Evolutionary conservation across 768 basidiomycete genomes (phyloP).

Genomic region (Antrodiella citrinella): DNA sequence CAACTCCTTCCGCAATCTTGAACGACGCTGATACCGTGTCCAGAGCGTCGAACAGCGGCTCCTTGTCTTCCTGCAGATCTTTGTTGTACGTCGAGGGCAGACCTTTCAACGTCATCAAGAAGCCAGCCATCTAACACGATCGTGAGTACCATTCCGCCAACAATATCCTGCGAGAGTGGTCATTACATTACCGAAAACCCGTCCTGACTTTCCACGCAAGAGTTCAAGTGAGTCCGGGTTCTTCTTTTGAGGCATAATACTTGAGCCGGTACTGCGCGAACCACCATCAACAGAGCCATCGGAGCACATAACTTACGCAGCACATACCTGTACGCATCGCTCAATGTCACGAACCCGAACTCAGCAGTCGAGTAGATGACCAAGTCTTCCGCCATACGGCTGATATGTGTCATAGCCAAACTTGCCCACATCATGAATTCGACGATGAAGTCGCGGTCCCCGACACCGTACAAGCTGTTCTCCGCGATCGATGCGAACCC

Average conservation of each 20-base stretch:
- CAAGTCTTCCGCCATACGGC: conserved; percentile 91
- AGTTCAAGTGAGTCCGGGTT: conserved; percentile 96
- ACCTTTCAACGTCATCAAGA: conserved; percentile 95
- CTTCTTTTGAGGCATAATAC: conserved; percentile 99
- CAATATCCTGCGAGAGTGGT: too few relatives aligned
- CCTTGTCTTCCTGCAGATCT: conserved; percentile 97
- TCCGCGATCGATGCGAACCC: conserved; percentile 85
- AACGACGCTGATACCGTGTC: conserved; percentile 85
- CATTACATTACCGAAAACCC: conserved; percentile 87
- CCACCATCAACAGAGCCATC: conserved; percentile 3
- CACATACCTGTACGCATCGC: conserved; percentile 88
- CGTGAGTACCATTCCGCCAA: too few relatives aligned
- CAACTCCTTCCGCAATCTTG: conserved; percentile 89
- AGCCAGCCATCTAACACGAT: conserved; percentile 77
- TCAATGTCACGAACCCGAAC: conserved; percentile 93
- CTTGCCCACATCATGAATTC: conserved; percentile 98
- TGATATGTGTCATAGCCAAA: conserved; percentile 88
- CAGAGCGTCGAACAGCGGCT: conserved; percentile 90
- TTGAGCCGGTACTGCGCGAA: conserved; percentile 82
- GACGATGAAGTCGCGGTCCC: conserved; percentile 93
- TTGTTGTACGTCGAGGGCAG: conserved; percentile 99
- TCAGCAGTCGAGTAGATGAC: conserved; percentile 96
- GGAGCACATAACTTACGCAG: not conserved
- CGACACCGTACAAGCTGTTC: conserved; percentile 95
- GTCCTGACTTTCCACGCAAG: conserved; percentile 89